These are phyloP conservation scores for Nicotiana tomentosiformis DNA, from an alignment of 257 asterid genomes.

Conservation along the genomic window DNA sequence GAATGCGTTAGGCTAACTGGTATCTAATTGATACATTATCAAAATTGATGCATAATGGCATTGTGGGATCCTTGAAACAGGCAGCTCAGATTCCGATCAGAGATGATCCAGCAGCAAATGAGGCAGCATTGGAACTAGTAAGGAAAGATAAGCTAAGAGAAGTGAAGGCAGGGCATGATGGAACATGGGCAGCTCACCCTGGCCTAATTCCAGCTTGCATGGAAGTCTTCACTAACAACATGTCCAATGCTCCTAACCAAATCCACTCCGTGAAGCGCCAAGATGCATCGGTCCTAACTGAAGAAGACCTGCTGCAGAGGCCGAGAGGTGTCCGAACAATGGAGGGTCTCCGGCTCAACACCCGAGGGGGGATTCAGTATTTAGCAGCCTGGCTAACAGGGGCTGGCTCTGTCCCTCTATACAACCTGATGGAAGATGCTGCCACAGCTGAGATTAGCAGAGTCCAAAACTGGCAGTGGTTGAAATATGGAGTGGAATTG, in stretches of 20 bases:
- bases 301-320: constrained; percentile 62
- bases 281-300: constrained; percentile 52
- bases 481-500: constrained; percentile 65
- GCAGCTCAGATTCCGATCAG: constrained; percentile 96
- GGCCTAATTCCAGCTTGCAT: constrained; percentile 73
- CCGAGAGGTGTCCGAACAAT: constrained; percentile 73
- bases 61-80: constrained; percentile 28
- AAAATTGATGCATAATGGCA: not conserved
- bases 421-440: constrained; percentile 97
- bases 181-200: constrained; percentile 99
- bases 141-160: constrained; percentile 73
- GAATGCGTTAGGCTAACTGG: not conserved
- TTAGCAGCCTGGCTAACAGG: constrained; percentile 91
- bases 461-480: constrained; percentile 98
- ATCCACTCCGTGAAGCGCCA: constrained; percentile 51
- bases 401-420: constrained; percentile 83
- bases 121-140: constrained; percentile 78
- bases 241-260: constrained; percentile 59
- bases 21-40: not conserved
- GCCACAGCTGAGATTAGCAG: constrained; percentile 98
- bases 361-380: constrained; percentile 87
- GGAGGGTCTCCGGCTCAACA: constrained; percentile 92
- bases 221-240: constrained; percentile 55
- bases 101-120: constrained; percentile 71
- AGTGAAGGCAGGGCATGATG: constrained; percentile 92